Evolutionary conservation across 2,329 filamentous ascomycete species (phyloP).

Genomic region (Cytospora chrysosperma): DNA sequence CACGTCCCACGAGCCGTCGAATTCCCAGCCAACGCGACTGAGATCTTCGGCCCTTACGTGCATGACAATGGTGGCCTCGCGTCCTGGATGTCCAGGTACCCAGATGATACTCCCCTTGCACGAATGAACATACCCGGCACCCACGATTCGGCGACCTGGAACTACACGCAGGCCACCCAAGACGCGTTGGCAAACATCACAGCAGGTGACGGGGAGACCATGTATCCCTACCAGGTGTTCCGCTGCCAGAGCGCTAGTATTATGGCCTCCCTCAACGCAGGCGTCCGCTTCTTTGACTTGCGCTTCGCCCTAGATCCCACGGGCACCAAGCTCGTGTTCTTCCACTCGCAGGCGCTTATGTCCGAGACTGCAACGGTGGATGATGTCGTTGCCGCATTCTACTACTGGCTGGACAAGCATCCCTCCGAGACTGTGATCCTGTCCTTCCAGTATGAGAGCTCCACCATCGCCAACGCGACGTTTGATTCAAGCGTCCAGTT

Average conservation of each 20-base stretch:
- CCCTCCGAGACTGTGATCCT: constrained; percentile 45
- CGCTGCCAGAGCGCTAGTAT: constrained; percentile 42
- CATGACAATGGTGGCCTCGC: constrained; percentile 28
- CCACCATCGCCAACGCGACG: constrained; percentile 32
- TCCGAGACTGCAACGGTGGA: constrained; percentile 44
- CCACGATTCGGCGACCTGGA: constrained; percentile 53
- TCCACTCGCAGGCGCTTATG: constrained; percentile 45
- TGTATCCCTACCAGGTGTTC: constrained; percentile 34
- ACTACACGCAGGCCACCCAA: constrained; percentile 45
- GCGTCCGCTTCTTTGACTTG: constrained; percentile 51
- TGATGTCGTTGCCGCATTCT: constrained; percentile 47
- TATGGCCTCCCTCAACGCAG: constrained; percentile 41
- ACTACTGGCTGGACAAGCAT: constrained; percentile 48
- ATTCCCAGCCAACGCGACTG: constrained; percentile 35
- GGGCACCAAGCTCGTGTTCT: constrained; percentile 46
- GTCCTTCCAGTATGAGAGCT: constrained; percentile 47
- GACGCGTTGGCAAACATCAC: constrained; percentile 40
- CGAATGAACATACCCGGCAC: constrained; percentile 51
- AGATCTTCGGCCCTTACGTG: constrained; percentile 41
- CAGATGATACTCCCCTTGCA: constrained; percentile 42
- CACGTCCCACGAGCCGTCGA: background rate
- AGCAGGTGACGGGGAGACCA: constrained; percentile 36
- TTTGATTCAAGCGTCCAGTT: constrained; percentile 39
- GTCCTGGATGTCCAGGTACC: constrained; percentile 46
- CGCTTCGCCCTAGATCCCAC: constrained; percentile 48